Conservation (phyloP, 305 asterid genomes). For the Striga hermonthica region DNA sequence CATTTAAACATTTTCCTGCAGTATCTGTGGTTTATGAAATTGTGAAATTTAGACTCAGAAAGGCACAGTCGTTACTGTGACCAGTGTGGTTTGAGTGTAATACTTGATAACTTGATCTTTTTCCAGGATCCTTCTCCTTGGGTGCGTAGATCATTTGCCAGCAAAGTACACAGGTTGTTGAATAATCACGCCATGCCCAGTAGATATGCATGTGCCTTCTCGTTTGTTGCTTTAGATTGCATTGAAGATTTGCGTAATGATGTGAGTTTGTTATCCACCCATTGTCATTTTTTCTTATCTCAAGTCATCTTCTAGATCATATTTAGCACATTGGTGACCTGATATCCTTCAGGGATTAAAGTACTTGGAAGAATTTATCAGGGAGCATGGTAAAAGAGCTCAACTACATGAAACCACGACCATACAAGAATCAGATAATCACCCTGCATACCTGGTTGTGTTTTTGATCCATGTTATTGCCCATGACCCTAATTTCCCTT, state of each 20-base stretch:
- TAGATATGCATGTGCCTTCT: conserved; percentile 87
- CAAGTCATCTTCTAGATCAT: conserved; percentile 23
- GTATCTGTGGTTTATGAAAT: conserved; percentile 12
- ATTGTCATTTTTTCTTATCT: conserved; percentile 26
- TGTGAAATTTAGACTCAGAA: background rate
- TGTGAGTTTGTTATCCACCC: conserved; percentile 43
- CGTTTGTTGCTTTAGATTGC: conserved; percentile 55
- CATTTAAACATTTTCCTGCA: conserved; percentile 6
- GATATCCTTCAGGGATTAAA: conserved; percentile 46
- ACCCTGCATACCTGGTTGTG: conserved; percentile 66
- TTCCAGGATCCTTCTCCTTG: conserved; percentile 59
- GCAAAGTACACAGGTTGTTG: conserved; percentile 60
- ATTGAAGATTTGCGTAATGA: conserved; percentile 51
- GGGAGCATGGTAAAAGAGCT: conserved; percentile 47
- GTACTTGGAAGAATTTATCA: conserved; percentile 58
- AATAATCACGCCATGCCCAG: conserved; percentile 52
- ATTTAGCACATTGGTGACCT: conserved; percentile 25
- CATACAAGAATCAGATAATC: conserved; percentile 46
- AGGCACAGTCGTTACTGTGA: conserved; percentile 17
- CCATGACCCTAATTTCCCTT: conserved; percentile 62
- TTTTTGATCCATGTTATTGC: conserved; percentile 82
- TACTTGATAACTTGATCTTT: conserved; percentile 24
- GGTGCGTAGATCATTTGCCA: conserved; percentile 59
- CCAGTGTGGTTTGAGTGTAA: conserved; percentile 1
- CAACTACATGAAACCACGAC: conserved; percentile 41